Conservation (phyloP, 768 basidiomycete species). For the Suillus tomentosus region DNA sequence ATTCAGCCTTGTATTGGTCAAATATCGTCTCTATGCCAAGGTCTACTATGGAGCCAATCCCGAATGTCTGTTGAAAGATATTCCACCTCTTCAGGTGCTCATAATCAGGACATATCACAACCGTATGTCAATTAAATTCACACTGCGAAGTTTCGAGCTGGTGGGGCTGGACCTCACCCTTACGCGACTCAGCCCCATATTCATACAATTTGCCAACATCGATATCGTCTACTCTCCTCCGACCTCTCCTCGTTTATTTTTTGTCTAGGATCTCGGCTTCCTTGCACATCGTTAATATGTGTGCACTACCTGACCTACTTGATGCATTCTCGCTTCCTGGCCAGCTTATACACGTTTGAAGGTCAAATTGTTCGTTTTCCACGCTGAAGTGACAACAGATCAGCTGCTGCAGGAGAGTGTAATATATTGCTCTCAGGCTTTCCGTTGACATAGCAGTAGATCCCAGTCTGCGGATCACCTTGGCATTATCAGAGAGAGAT, state of each 20-base stretch:
- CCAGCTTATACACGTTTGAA: too few species aligned
- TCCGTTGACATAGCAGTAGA: too few species aligned
- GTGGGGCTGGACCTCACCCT: conserved; percentile 1
- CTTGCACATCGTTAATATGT: too few species aligned
- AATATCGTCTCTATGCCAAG: conserved; percentile 10
- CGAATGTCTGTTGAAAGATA: conserved; percentile 20
- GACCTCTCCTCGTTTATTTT: conserved; percentile 13
- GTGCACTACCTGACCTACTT: too few species aligned
- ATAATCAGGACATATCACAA: conserved; percentile 1
- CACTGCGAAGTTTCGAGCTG: conserved; percentile 20
- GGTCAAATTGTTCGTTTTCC: too few species aligned
- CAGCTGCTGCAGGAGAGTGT: too few species aligned
- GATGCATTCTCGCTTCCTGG: too few species aligned
- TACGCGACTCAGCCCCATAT: conserved; percentile 16
- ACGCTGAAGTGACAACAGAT: too few species aligned
- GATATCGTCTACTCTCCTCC: conserved; percentile 19
- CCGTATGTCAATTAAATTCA: not conserved
- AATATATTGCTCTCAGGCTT: too few species aligned
- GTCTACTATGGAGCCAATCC: conserved; percentile 14
- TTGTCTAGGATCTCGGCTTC: not conserved
- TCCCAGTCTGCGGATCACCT: too few species aligned
- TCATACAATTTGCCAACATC: conserved; percentile 20
- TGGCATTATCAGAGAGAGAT: too few species aligned
- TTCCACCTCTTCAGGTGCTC: conserved; percentile 25
- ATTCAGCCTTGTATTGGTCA: conserved; percentile 21